Evolutionary conservation across 148 eudicot genomes (phyloP).

Genomic region (Spergularia marina): DNA sequence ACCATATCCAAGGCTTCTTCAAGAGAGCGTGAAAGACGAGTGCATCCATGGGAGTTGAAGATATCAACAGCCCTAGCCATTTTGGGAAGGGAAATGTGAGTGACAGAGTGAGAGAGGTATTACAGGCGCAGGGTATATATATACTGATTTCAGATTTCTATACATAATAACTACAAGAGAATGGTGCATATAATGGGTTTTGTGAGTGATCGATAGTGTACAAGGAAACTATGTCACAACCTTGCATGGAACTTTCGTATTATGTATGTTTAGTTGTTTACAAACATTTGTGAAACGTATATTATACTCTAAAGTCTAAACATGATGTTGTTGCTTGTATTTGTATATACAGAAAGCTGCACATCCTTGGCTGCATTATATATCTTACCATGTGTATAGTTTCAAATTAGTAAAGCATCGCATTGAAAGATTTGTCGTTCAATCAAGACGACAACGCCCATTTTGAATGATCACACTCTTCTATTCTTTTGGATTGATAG

Average conservation of each 20-base stretch:
- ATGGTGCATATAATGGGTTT: neutral
- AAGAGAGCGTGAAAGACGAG: neutral
- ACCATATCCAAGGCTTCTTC: neutral
- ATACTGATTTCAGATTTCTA: neutral
- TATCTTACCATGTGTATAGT: too few species aligned
- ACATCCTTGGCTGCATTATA: too few species aligned
- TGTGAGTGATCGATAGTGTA: neutral
- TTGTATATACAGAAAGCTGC: too few species aligned
- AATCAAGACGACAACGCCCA: too few species aligned
- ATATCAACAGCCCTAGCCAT: conserved; percentile 5
- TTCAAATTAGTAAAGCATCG: too few species aligned
- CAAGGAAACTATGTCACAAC: conserved; percentile 15
- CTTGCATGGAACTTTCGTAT: conserved; percentile 22
- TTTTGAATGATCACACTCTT: too few species aligned
- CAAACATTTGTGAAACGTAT: neutral
- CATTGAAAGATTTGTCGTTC: too few species aligned
- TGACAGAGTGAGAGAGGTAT: neutral
- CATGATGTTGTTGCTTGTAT: neutral
- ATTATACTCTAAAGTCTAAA: neutral
- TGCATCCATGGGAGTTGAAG: conserved; percentile 5
- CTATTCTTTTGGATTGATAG: too few species aligned
- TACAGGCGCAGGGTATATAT: neutral
- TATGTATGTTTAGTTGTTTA: neutral
- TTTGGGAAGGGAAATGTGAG: neutral
- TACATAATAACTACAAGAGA: neutral